phyloP scores from a whole-genome alignment of 257 asterid genomes.

The Coffea eugenioides region DNA sequence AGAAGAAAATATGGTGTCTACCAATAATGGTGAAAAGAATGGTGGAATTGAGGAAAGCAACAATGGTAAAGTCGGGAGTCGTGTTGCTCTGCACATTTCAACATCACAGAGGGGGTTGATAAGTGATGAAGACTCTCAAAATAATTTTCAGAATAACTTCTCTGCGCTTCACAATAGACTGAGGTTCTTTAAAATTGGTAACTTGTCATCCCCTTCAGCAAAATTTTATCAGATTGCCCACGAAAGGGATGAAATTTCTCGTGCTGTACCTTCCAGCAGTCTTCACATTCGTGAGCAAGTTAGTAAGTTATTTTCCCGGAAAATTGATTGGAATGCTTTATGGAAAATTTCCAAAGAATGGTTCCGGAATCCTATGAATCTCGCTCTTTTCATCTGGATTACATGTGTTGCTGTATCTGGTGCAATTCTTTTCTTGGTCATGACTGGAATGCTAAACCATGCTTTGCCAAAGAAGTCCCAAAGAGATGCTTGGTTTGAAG shows the following conservation, averaged over 20 bases:
- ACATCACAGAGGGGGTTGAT: conserved; percentile 63
- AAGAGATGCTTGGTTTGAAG: conserved; percentile 84
- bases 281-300: conserved; percentile 75
- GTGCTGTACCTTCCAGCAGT: conserved; percentile 71
- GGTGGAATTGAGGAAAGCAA: conserved; percentile 43
- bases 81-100: conserved; percentile 41
- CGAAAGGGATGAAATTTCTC: conserved; percentile 66
- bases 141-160: conserved; percentile 13
- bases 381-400: conserved; percentile 78
- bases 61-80: conserved; percentile 29
- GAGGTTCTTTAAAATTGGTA: conserved; percentile 50
- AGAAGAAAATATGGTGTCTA: conserved; percentile 45
- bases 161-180: conserved; percentile 43
- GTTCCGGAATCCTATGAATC: conserved; percentile 68
- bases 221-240: conserved; percentile 63
- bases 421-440: conserved; percentile 80
- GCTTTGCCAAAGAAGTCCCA: conserved; percentile 67
- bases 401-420: conserved; percentile 74
- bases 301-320: conserved; percentile 46
- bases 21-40: conserved; percentile 36
- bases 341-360: conserved; percentile 60
- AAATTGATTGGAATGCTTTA: conserved; percentile 58
- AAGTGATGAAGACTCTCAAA: conserved; percentile 36
- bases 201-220: conserved; percentile 59
- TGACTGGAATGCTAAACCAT: conserved; percentile 83